Evolutionary conservation across 2,329 filamentous ascomycete genomes (phyloP).

Genomic region (Phoma sp.): DNA sequence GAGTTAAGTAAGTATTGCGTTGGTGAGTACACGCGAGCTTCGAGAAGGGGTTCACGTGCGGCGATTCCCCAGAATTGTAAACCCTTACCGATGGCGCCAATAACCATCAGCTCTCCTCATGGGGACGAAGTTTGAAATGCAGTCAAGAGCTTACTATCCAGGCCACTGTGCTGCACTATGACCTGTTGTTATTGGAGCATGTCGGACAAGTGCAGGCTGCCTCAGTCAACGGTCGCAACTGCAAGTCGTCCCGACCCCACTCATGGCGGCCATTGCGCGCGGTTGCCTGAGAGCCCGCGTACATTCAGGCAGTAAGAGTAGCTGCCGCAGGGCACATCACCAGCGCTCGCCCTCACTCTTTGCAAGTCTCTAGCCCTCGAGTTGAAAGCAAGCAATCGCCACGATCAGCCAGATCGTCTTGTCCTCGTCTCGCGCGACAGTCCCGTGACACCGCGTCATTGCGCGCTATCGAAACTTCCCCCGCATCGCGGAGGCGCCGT

Average conservation of each 20-base stretch:
- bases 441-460: conserved; percentile 15
- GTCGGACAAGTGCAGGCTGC: not conserved
- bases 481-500: conserved; percentile 5
- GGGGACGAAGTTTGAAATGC: not conserved
- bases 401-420: no score
- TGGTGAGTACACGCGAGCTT: not conserved
- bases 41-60: not conserved
- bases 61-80: not conserved
- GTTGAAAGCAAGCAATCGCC: not conserved
- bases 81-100: no score
- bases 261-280: not conserved
- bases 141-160: not conserved
- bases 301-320: not conserved
- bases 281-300: conserved; percentile 7
- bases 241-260: conserved; percentile 1
- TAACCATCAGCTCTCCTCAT: not conserved
- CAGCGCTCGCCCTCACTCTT: not conserved
- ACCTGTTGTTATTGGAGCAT: not conserved
- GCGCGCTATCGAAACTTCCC: conserved; percentile 10
- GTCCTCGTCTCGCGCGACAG: not conserved
- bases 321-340: not conserved
- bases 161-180: not conserved
- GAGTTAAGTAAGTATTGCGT: conserved; percentile 3
- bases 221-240: not conserved
- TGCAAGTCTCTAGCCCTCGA: not conserved